Percentiles rank a stretch among this genome's conserved stretches.
phyloP scores from a whole-genome alignment of 2,329 filamentous ascomycete genomes.

The Curvularia sp. region DNA sequence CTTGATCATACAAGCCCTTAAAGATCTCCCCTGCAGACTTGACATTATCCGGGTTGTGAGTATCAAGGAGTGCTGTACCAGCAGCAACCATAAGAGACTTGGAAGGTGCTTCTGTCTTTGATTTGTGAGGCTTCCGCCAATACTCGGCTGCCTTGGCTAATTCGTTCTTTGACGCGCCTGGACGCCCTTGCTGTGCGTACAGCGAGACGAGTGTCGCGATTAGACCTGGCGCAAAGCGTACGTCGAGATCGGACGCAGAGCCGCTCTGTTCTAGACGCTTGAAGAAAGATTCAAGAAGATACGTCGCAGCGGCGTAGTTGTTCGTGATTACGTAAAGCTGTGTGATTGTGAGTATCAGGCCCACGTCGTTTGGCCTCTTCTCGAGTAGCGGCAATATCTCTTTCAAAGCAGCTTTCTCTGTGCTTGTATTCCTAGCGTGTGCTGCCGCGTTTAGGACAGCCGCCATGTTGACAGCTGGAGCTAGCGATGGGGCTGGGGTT shows the following conservation, averaged over 20 bases:
- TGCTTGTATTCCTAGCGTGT: conserved; percentile 66
- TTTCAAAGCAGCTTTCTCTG: conserved; percentile 72
- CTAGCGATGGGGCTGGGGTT: conserved; percentile 56
- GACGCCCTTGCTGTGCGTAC: conserved; percentile 78
- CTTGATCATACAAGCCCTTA: conserved; percentile 69
- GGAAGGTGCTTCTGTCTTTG: conserved; percentile 52
- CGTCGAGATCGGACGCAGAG: conserved; percentile 66
- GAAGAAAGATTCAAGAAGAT: conserved; percentile 78
- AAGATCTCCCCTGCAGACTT: conserved; percentile 80
- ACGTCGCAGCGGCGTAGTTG: conserved; percentile 75
- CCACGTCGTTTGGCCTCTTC: conserved; percentile 79
- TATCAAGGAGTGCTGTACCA: conserved; percentile 81
- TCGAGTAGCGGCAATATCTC: conserved; percentile 73
- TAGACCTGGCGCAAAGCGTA: conserved; percentile 83
- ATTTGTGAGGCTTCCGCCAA: conserved; percentile 70
- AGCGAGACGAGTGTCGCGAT: conserved; percentile 81
- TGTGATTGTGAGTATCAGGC: conserved; percentile 77
- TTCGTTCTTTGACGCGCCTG: conserved; percentile 73
- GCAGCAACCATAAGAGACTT: conserved; percentile 75
- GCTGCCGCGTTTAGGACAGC: conserved; percentile 78
- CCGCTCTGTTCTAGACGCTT: conserved; percentile 70
- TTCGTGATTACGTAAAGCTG: conserved; percentile 79
- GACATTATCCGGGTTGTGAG: conserved; percentile 72
- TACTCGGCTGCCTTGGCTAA: conserved; percentile 80
- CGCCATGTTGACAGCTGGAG: conserved; percentile 61